phyloP scores from a whole-genome alignment of 2,329 filamentous ascomycete genomes.

The Xylariomycetidae sp. region DNA sequence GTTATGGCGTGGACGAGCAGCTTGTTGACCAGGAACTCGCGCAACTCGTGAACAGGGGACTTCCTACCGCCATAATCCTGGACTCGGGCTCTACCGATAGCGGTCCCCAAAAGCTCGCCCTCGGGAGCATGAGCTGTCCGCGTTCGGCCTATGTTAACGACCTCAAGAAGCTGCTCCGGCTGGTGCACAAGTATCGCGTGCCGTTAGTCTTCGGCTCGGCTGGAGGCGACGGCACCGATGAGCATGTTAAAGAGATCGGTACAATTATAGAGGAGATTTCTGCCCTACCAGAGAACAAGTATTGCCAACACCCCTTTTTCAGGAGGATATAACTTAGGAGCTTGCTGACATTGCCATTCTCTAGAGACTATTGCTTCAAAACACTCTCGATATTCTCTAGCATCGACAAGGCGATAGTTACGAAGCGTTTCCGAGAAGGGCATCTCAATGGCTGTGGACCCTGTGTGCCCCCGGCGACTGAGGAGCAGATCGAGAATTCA shows the following conservation, averaged over 20 bases:
- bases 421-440: slow-evolving; percentile 16
- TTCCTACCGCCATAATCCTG: slow-evolving; percentile 30
- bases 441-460: slow-evolving; percentile 33
- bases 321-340: too few species aligned
- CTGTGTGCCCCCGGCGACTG: slow-evolving; percentile 34
- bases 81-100: slow-evolving; percentile 32
- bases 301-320: too few species aligned
- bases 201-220: slow-evolving; percentile 39
- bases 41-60: too few species aligned
- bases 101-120: slow-evolving; percentile 36
- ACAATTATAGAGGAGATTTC: slow-evolving; percentile 34
- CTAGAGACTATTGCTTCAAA: slow-evolving; percentile 25
- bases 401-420: slow-evolving; percentile 26
- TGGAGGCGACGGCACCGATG: slow-evolving; percentile 43
- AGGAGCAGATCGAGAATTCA: slow-evolving; percentile 32
- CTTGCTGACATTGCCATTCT: too few species aligned
- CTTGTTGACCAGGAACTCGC: too few species aligned
- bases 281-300: slow-evolving; percentile 19
- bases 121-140: slow-evolving; percentile 34
- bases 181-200: slow-evolving; percentile 28
- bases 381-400: slow-evolving; percentile 34
- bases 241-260: slow-evolving; percentile 36
- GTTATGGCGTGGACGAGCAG: too few species aligned
- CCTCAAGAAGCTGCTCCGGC: slow-evolving; percentile 32
- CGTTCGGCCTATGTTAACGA: slow-evolving; percentile 37